Base-by-base conservation (phyloP, 495 filamentous ascomycete genomes). In the Lichenothelia convexa region DNA sequence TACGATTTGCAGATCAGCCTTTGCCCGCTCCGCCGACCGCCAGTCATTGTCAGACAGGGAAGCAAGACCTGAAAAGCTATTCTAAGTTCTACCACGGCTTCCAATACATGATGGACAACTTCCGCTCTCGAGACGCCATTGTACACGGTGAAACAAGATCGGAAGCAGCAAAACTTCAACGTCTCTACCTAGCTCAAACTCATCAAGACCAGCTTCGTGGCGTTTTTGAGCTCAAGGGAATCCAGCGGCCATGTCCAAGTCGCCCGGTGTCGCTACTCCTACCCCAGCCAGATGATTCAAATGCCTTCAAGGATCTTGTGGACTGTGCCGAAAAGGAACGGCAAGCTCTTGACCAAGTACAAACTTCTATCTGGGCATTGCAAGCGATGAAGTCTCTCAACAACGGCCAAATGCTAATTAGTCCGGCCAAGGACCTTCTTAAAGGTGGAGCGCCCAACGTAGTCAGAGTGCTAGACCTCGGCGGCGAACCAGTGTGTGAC, bases 41-140 rank as follows among this genome's bases (percentile, higher is more conserved):
- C n/a, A n/a, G n/a, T n/a, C n/a, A n/a, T n/a, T n/a, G n/a, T n/a
- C n/a, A n/a, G 1, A 5, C 11, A 16, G 38, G 34, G 11, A 36
- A 45, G 0, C 38, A 45, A 9, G 40, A 43, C 7, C 32, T 34
- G 29, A 46, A 48, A 4, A 56, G 74, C 48, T 82, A 91, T 46
- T 77, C 78, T 1, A 80, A 86, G n/a, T 93, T 89, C 52, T 86
- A 87, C 64, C 75, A 82, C 42, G 83, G 83, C 18, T 94, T 93
- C 53, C 74, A 80, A 41, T 71, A 76, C 30, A 62, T 78, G 30
- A 58, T 70, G 30, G 63, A 71, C 21, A 62, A 62, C 29, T 68
- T 67, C 18, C 65, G 61, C 38, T 59, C 63, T 34, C 58, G 50
- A n/a, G 89, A 95, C 53, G 70, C 73, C 9, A 91, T 91, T 47